A percentile compares a stretch with the other conserved stretches of the same genome.
Evolutionary conservation across 2,329 filamentous ascomycete species (phyloP).

Genomic region (Cladorrhinum sp.): DNA sequence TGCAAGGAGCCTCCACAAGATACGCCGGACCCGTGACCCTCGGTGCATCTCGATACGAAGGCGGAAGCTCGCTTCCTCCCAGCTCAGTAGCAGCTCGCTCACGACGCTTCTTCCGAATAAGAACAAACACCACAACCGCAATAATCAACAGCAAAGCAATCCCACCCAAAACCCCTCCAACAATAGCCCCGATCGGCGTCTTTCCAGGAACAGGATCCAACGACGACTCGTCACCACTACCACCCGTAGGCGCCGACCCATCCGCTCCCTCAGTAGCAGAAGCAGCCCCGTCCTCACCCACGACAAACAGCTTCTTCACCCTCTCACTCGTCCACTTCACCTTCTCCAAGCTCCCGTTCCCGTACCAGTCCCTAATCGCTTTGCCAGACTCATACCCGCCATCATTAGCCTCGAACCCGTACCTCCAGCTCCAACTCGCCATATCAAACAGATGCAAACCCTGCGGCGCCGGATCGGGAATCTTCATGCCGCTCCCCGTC

Average conservation of each 20-base stretch:
- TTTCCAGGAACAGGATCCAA: not conserved
- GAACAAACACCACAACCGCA: conserved; percentile 10
- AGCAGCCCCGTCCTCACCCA: not conserved
- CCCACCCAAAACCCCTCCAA: conserved; percentile 21
- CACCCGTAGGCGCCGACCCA: too few species aligned
- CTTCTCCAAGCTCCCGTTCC: conserved; percentile 13
- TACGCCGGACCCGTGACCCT: not conserved
- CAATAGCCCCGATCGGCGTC: conserved; percentile 13
- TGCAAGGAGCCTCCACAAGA: not conserved
- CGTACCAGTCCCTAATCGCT: conserved; percentile 19
- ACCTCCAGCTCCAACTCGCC: conserved; percentile 18
- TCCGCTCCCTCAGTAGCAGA: not conserved
- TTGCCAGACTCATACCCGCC: conserved; percentile 13
- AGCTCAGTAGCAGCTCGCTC: not conserved
- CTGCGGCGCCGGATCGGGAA: conserved; percentile 12
- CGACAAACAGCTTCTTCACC: conserved; percentile 15
- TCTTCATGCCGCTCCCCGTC: not conserved
- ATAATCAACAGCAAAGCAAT: conserved; percentile 13
- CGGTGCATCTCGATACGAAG: not conserved
- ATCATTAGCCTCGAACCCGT: conserved; percentile 17
- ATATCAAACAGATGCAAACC: conserved; percentile 24
- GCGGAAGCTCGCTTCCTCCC: not conserved
- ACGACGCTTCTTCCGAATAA: conserved; percentile 11
- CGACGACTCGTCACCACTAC: not conserved
- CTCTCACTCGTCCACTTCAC: conserved; percentile 2